Conservation (phyloP, 352 stramenopile species). For the Phytophthora hibernalis region DNA sequence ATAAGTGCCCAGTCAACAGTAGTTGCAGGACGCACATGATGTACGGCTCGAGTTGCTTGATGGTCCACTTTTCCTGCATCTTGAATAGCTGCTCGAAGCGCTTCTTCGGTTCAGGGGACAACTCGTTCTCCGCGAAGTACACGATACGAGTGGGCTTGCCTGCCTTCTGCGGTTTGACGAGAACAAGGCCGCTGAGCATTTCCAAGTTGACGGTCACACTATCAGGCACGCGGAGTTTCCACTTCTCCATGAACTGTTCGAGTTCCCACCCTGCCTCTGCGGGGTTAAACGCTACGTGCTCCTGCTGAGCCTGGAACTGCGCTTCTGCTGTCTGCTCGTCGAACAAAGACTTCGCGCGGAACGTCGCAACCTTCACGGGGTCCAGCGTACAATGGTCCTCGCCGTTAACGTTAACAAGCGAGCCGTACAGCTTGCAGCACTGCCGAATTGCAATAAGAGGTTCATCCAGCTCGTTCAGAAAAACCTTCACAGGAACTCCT, state of each 20-base stretch:
- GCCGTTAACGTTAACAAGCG: conserved; percentile 19
- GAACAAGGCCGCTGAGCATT: conserved; percentile 71
- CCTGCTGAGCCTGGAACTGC: conserved; percentile 42
- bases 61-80: conserved; percentile 85
- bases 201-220: conserved; percentile 63
- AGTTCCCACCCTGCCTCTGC: conserved; percentile 56
- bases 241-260: conserved; percentile 84
- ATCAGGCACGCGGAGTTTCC: conserved; percentile 77
- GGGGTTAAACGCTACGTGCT: conserved; percentile 35
- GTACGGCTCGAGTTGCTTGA: conserved; percentile 81
- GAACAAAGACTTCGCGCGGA: conserved; percentile 77
- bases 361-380: conserved; percentile 69
- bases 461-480: conserved; percentile 48
- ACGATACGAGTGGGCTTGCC: conserved; percentile 56
- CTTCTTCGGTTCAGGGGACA: conserved; percentile 77
- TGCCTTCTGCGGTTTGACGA: conserved; percentile 52
- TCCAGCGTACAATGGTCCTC: conserved; percentile 61
- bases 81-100: conserved; percentile 83
- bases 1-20: background rate
- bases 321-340: conserved; percentile 60
- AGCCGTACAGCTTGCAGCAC: conserved; percentile 75
- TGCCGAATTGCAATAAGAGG: conserved; percentile 68
- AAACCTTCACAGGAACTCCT: conserved; percentile 50
- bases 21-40: conserved; percentile 61
- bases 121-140: conserved; percentile 70